Base-by-base conservation (phyloP, 129 eudicot species). In the Flaveria robusta region DNA sequence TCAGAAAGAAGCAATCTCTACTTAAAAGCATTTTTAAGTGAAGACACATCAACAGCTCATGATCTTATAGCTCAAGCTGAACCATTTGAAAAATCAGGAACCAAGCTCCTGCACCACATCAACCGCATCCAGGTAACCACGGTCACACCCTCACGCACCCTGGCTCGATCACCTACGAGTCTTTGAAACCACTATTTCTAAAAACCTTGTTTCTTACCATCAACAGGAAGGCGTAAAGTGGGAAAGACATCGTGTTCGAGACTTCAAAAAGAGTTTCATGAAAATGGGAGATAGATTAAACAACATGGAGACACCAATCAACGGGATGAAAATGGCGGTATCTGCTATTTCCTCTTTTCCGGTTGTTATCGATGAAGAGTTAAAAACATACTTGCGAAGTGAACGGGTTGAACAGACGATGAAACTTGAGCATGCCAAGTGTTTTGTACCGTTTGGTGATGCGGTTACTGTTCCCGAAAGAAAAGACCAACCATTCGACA, bases 301-400 rank as follows among this genome's bases (percentile, higher is more conserved):
- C 70, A 76, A 70, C 42, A 75, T 91, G 19, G 96, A 91, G 71
- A 79, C 87, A 23, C 60, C 84, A 2, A 70, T 88, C 49, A 77
- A 82, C 52, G 92, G 97, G 63, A 89, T 91, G 88, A 83, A 91
- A 69, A 76, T 85, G 41, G 91, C 92, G 22, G 46, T 89, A 39
- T 41, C 82, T 19, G 76, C 85, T 19, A 69, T 80, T 50, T 69
- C 81, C 24, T 68, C 84, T 10, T 79, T 77, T 43, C 90, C 88
- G 0, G 47, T 37, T 14, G 42, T 67, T 18, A 59, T 74, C 2
- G 81, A 82, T 56, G 77, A 66, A 19, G 87, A 82, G 66, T 75
- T 87, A 19, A 74, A 64, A 16, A 66, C 79, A 8, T 65, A 71
- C 72, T 16, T 87, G 14, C 84, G 24, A 52, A 60, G 76, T 8